Conservation (phyloP, 1,139 yeast genomes). For the Taphrina communis region DNA sequence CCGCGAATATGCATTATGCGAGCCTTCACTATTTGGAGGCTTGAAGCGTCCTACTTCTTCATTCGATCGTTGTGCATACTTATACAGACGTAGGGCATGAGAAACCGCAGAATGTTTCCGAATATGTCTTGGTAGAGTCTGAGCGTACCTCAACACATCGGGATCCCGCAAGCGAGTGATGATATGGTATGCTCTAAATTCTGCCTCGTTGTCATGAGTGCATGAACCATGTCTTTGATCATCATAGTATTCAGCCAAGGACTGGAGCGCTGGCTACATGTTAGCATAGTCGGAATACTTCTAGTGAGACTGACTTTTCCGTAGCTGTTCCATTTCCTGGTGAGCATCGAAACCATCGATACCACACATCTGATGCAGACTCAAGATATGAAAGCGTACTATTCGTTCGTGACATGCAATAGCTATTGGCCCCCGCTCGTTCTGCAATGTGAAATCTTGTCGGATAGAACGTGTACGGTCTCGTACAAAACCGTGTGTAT, state of each 20-base stretch:
- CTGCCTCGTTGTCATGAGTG: constrained; percentile 82
- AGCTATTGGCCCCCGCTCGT: constrained; percentile 91
- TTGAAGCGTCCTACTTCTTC: constrained; percentile 59
- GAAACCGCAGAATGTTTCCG: constrained; percentile 66
- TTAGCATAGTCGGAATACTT: constrained; percentile 13
- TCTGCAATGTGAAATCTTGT: constrained; percentile 96
- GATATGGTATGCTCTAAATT: constrained; percentile 85
- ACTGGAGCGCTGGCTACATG: constrained; percentile 66
- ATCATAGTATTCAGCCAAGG: constrained; percentile 83
- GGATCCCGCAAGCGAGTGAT: constrained; percentile 82
- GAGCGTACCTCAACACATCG: constrained; percentile 78
- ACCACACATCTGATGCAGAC: constrained; percentile 86
- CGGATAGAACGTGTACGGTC: constrained; percentile 97
- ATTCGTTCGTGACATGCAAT: constrained; percentile 90
- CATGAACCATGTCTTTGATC: constrained; percentile 77
- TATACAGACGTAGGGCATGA: constrained; percentile 71
- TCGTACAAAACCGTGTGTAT: constrained; percentile 93
- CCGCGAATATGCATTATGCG: constrained; percentile 65
- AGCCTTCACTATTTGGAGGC: constrained; percentile 64
- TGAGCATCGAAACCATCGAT: constrained; percentile 82
- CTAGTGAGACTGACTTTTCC: constrained; percentile 56
- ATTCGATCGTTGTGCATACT: constrained; percentile 68
- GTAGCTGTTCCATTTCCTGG: constrained; percentile 92
- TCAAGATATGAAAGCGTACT: constrained; percentile 82
- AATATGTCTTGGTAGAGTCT: constrained; percentile 66